phyloP scores from a whole-genome alignment of 129 eudicot genomes.

The Tagetes erecta region DNA sequence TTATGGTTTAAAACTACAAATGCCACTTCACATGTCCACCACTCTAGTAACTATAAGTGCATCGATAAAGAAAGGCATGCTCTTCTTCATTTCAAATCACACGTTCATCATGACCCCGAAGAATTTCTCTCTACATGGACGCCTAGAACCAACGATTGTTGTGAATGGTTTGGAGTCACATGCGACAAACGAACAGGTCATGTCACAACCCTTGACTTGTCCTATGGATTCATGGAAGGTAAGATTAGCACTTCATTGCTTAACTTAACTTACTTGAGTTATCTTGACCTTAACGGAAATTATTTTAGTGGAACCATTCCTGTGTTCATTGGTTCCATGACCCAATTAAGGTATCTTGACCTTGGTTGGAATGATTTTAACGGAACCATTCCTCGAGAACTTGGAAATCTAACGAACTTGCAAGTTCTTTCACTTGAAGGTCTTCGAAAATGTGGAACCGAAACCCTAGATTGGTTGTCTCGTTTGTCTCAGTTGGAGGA shows the following conservation, averaged over 20 bases:
- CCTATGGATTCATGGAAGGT: not conserved
- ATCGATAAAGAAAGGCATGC: not conserved
- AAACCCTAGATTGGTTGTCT: too few species aligned
- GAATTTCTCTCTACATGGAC: not conserved
- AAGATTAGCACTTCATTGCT: conserved; percentile 8
- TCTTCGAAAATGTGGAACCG: too few species aligned
- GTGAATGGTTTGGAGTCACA: not conserved
- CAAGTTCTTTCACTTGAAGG: too few species aligned
- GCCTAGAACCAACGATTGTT: too few species aligned
- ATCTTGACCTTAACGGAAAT: not conserved
- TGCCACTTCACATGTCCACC: too few species aligned
- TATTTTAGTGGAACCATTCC: conserved; percentile 2
- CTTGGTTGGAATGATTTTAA: too few species aligned
- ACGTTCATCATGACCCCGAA: not conserved
- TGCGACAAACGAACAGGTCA: not conserved
- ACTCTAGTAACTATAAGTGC: not conserved
- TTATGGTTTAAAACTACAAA: too few species aligned
- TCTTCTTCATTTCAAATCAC: conserved; percentile 7
- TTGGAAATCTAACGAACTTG: too few species aligned
- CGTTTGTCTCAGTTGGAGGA: too few species aligned
- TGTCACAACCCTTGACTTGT: not conserved
- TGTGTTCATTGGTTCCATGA: not conserved
- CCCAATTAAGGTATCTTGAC: not conserved
- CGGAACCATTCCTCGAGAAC: too few species aligned
- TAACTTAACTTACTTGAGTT: not conserved